A percentile compares a stretch with the other conserved stretches of the same genome.
phyloP scores from a whole-genome alignment of 202 grass and related monocot species.

The Elaeis oleifera region DNA sequence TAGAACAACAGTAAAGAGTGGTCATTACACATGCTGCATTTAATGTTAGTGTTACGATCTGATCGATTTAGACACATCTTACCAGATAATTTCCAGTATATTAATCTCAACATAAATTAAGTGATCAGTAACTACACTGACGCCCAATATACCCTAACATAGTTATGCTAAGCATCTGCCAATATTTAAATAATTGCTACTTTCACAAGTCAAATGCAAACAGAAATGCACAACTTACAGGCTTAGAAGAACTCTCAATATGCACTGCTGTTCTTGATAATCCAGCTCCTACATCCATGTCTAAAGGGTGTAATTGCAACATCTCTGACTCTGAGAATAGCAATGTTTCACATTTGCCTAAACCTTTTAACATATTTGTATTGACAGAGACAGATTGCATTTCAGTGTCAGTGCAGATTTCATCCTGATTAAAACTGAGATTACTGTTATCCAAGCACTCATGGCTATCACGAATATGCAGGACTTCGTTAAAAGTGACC shows the following conservation, averaged over 20 bases:
- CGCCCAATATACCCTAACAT: too few species aligned
- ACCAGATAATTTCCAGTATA: too few species aligned
- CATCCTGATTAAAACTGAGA: constrained; percentile 13
- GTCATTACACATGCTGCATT: too few species aligned
- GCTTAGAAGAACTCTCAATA: constrained; percentile 14
- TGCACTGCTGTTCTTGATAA: constrained; percentile 13
- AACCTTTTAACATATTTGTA: constrained; percentile 30
- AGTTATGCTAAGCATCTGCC: too few species aligned
- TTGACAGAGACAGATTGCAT: constrained; percentile 13
- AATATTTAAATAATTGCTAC: too few species aligned
- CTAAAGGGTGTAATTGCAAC: constrained; percentile 10
- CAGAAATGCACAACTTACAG: constrained; percentile 25
- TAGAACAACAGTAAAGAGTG: too few species aligned
- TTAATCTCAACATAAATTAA: too few species aligned
- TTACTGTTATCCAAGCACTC: constrained; percentile 4
- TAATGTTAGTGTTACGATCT: too few species aligned
- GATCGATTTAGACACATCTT: too few species aligned
- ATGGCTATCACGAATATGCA: constrained; percentile 15
- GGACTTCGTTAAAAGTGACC: constrained; percentile 32
- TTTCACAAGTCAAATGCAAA: too few species aligned
- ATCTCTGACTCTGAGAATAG: constrained; percentile 14
- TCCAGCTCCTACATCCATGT: constrained; percentile 8
- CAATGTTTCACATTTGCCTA: constrained; percentile 10
- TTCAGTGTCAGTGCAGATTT: constrained; percentile 21
- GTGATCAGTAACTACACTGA: too few species aligned